Conservation (phyloP, 495 filamentous ascomycete species). For the Cercophora samala region DNA sequence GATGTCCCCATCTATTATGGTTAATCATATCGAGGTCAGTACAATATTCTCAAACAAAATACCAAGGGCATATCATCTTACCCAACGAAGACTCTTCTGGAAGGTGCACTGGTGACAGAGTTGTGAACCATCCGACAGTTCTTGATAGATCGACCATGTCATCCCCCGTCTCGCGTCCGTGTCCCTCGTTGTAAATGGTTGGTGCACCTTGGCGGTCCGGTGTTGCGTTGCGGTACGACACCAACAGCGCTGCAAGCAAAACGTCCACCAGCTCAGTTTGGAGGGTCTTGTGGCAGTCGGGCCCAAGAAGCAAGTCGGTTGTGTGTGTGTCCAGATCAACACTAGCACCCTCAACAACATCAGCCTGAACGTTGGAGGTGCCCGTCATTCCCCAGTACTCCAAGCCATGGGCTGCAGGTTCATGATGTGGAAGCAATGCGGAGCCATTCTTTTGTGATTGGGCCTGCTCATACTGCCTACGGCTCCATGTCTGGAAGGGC, state of each 20-base stretch:
- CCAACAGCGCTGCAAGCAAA: conserved; percentile 49
- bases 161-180: conserved; percentile 33
- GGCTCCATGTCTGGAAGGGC: conserved; percentile 26
- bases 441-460: conserved; percentile 20
- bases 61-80: conserved; percentile 1
- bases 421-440: conserved; percentile 22
- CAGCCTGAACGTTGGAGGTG: conserved; percentile 45
- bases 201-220: conserved; percentile 35
- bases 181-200: conserved; percentile 40
- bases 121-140: conserved; percentile 37
- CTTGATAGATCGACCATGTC: conserved; percentile 24
- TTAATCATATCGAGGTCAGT: not conserved
- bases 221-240: conserved; percentile 46
- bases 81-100: conserved; percentile 25
- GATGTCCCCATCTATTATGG: conserved; percentile 17
- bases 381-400: conserved; percentile 51
- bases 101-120: conserved; percentile 35
- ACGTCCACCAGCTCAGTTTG: conserved; percentile 54
- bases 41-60: not conserved
- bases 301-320: conserved; percentile 41
- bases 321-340: conserved; percentile 48
- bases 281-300: conserved; percentile 46
- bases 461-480: conserved; percentile 21
- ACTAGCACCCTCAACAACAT: conserved; percentile 39
- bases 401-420: conserved; percentile 32